Base-by-base conservation (phyloP, 1,284 basidiomycete genomes). In the Cronartium ribicola region DNA sequence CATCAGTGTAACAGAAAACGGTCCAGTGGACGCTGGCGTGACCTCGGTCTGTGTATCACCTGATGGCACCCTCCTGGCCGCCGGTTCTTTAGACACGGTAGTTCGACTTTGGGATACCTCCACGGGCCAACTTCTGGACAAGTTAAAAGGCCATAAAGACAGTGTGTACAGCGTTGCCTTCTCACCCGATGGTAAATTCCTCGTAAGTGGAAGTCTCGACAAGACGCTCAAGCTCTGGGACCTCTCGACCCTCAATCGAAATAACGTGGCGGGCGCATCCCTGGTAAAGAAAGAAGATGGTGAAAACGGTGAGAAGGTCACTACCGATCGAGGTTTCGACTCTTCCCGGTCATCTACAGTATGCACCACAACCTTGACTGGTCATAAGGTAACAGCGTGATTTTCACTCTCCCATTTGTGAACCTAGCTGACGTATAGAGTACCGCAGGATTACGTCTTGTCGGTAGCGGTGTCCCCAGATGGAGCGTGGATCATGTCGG, bases 221-320 rank as follows among this genome's bases (percentile, higher is more conserved):
- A 90, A 90, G 84, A 92, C 89, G 36, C 82, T 95, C 76, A 91
- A 92, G 80, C 87, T 90, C 69, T 95, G 93, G 91, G 91, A 94
- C 80, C 85, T 94, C 17, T 83, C 82, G 36, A 84, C 84, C 37
- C 80, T 89, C 2, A 75, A 79, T 43, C 77, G 78, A n/a, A 61
- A 79, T 81, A 2, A 78, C 77, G 39, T 75, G 61, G 51, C 75
- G 72, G 20, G 75, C 66, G 29, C 72, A 20, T 44, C 71, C 73
- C 20, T 75, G 78, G 79, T 81, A 82, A 79, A 75, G 81, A 75
- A 85, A 85, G 78, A 84, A 84, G 51, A 81, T 73, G 66, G 75
- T 39, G 74, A 62, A 73, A 66, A 75, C 66, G 29, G 76, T 74
- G 43, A 76, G 67, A 68, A 80, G 80, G 14, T 78, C 77, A 61